Evolutionary conservation across 371 early-diverging fungal genomes (phyloP).

Genomic region (Saksenaea oblongispora): DNA sequence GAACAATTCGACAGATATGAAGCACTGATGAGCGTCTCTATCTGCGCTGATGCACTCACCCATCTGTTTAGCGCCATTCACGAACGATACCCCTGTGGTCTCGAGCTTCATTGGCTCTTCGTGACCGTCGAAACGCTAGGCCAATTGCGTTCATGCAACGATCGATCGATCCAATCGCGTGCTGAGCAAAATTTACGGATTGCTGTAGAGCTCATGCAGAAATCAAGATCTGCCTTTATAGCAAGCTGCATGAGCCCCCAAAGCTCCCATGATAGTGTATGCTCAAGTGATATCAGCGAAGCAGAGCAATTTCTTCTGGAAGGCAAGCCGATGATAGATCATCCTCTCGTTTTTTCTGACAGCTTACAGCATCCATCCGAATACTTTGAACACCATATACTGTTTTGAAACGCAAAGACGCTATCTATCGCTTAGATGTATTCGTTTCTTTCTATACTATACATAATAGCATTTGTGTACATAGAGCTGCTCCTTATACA

Average conservation of each 20-base stretch:
- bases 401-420: too few species aligned
- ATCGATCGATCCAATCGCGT: slow-evolving; percentile 30
- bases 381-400: too few species aligned
- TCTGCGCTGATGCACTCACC: slow-evolving; percentile 40
- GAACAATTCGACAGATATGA: slow-evolving; percentile 37
- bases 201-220: neutral
- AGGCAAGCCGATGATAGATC: too few species aligned
- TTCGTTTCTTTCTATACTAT: too few species aligned
- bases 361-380: too few species aligned
- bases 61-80: slow-evolving; percentile 32
- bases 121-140: slow-evolving; percentile 35
- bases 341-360: too few species aligned
- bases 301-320: too few species aligned
- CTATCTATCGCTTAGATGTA: too few species aligned
- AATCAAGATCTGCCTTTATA: neutral
- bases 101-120: slow-evolving; percentile 43
- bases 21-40: slow-evolving; percentile 40
- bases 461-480: too few species aligned
- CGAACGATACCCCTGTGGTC: slow-evolving; percentile 28
- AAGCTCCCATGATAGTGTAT: neutral
- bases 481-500: too few species aligned
- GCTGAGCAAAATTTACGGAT: slow-evolving; percentile 25
- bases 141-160: slow-evolving; percentile 23
- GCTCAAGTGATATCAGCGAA: too few species aligned
- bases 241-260: neutral